Evolutionary conservation across 257 asterid species (phyloP), one percentile per base, ranked within the genome.

Genomic region (Cynanchum wilfordii): DNA sequence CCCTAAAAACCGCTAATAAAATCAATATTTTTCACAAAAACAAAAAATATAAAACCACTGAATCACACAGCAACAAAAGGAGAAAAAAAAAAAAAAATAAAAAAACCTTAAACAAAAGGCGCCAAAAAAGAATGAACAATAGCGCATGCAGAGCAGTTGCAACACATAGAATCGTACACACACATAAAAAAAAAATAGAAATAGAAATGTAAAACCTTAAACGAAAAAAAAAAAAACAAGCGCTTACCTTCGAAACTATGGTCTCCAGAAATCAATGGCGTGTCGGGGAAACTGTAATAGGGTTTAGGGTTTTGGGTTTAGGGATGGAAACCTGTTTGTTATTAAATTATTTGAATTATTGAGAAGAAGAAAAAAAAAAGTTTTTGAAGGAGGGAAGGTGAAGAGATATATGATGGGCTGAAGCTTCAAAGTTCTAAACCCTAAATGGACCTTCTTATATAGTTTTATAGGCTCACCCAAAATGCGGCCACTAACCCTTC

Each of bases 221-320:
- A 2, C 38, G 50, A 13, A 30, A 0, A 69, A 16, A 66, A 59
- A 13, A 30, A 0, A 69, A 16, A 66, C 16, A 19, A 38, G 15
- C 27, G 63, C 66, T 57, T 59, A 81, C 82, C 62, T 55, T 20
- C 16, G 64, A 36, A 42, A 54, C 57, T 27, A 5, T 24, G 47
- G 47, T 10, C 3, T 17, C 65, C 68, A 58, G 51, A 71, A 71
- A 63, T 40, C 72, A 71, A 66, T 24, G 72, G 58, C 45, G 38
- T 42, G 73, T 54, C 72, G 73, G 69, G 69, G 45, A 66, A 69
- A 42, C 70, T 9, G 12, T n/a, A 17, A 44, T 5, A 72, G 77
- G 82, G 82, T 81, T 79, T 66, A 70, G 68, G 82, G 77, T 66
- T 78, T 68, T 45, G 63, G 58, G 71, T n/a, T n/a, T n/a, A n/a